These are phyloP conservation scores for Tubosaeta sp. DNA, from an alignment of 768 basidiomycete species.

Conservation along the genomic window DNA sequence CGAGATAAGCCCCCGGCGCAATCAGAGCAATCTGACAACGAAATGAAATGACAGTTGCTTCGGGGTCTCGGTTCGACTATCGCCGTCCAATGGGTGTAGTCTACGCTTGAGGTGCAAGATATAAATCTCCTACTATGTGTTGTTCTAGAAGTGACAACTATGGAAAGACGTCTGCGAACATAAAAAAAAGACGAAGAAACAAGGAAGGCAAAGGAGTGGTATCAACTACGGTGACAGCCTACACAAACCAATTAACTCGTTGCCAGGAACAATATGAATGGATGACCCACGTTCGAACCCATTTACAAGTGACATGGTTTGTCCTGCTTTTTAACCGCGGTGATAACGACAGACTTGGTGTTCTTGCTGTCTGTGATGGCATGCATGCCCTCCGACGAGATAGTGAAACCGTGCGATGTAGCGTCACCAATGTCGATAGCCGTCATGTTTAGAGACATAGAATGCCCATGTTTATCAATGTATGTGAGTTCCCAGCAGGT, in stretches of 20 bases:
- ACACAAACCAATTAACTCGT: not conserved
- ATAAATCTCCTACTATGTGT: not conserved
- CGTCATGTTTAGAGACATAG: constrained; percentile 41
- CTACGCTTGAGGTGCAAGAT: not conserved
- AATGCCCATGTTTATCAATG: constrained; percentile 24
- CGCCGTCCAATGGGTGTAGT: not conserved
- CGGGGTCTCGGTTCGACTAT: not conserved
- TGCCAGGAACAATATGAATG: not conserved
- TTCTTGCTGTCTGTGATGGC: constrained; percentile 31
- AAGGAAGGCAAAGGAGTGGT: not conserved
- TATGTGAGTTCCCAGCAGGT: constrained; percentile 59
- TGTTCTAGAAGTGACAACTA: not conserved
- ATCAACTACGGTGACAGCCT: not conserved
- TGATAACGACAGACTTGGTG: constrained; percentile 21
- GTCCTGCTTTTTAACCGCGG: constrained; percentile 15
- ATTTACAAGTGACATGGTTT: constrained; percentile 12
- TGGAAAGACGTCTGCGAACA: not conserved
- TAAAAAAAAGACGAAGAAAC: not conserved
- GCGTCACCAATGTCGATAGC: constrained; percentile 48
- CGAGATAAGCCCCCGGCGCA: not conserved
- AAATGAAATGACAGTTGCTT: not conserved
- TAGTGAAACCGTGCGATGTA: constrained; percentile 30
- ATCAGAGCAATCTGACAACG: not conserved
- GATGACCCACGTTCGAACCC: not conserved
- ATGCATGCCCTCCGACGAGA: constrained; percentile 34